phyloP scores from a whole-genome alignment of 1,139 yeast genomes.

The Geotrichum cucujoidarum region DNA sequence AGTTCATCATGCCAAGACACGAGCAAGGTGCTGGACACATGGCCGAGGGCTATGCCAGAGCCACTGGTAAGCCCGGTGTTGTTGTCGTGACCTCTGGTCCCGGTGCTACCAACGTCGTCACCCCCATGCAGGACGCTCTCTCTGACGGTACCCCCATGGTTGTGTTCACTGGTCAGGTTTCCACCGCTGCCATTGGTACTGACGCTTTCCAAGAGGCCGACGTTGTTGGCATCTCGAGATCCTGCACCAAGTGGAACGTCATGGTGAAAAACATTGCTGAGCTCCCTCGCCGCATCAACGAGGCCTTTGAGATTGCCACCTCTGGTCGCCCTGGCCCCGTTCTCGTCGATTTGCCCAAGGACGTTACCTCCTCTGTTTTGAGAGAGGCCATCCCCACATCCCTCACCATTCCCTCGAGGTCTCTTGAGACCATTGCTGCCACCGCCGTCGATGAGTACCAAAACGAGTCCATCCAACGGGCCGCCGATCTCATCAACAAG shows the following conservation, averaged over 20 bases:
- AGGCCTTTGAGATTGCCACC: slow-evolving; percentile 95
- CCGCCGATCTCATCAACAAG: slow-evolving; percentile 70
- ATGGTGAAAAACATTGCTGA: slow-evolving; percentile 95
- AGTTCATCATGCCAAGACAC: slow-evolving; percentile 89
- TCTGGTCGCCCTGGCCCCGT: slow-evolving; percentile 98
- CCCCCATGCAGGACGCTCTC: slow-evolving; percentile 96
- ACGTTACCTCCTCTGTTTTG: slow-evolving; percentile 88
- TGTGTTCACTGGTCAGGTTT: slow-evolving; percentile 97
- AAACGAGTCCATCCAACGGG: slow-evolving; percentile 63
- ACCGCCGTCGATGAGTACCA: slow-evolving; percentile 74
- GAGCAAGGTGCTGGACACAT: slow-evolving; percentile 99
- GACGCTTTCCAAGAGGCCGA: slow-evolving; percentile 99
- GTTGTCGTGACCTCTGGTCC: slow-evolving; percentile 98
- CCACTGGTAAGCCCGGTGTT: slow-evolving; percentile 95
- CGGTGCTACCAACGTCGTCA: slow-evolving; percentile 95
- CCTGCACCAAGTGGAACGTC: slow-evolving; percentile 98
- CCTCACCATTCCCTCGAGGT: slow-evolving; percentile 76
- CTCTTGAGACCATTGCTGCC: slow-evolving; percentile 66
- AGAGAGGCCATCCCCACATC: slow-evolving; percentile 83
- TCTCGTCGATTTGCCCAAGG: slow-evolving; percentile 94
- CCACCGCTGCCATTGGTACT: slow-evolving; percentile 92
- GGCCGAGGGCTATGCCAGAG: slow-evolving; percentile 99
- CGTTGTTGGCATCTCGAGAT: slow-evolving; percentile 90
- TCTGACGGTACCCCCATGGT: slow-evolving; percentile 97
- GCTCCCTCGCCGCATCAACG: slow-evolving; percentile 90